Base-by-base conservation (phyloP, 2,329 filamentous ascomycete genomes). In the Ceratocystis smalleyi region DNA sequence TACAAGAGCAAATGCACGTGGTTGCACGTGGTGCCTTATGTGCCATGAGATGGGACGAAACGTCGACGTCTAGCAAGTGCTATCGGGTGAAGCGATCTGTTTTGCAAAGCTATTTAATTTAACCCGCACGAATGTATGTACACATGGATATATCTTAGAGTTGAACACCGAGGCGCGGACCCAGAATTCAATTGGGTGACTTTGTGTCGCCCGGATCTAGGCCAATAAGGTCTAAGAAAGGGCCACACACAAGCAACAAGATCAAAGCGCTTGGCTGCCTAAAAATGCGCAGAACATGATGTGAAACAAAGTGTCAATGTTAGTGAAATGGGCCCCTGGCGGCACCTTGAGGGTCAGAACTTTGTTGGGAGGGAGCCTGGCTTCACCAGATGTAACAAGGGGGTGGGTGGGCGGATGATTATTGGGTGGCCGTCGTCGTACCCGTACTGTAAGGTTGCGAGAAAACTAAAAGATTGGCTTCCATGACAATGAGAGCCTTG, bases 251-350 rank as follows among this genome's bases (percentile, higher is more conserved):
- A 40, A 40, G 12, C 1, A 32, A 17, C 10, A 57, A 40, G 27
- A 57, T 57, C 54, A 57, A 57, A 8, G 27, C 54, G 54, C 54
- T 35, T 57, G 27, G 54, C n/a, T 57, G 54, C 54, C 27, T 57
- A 57, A 35, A 55, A 35, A 57, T 10, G 15, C 54, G 8, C 54
- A n/a, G 17, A 57, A 35, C 30, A 35, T 15, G 15, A 35, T 57
- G 54, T 57, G 54, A 57, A 57, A 57, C 54, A n/a, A 35, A 32
- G 54, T 35, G 8, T 35, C 12, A 57, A 57, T 57, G 54, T 35
- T 40, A 15, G 54, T 32, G 54, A 19, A 35, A 57, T 30, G 30
- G n/a, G 54, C 54, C 54, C 54, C 54, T 57, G 54, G 27, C 54
- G 27, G 54, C 54, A 32, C 17, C 15, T 4, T 35, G 24, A 35